These are phyloP conservation scores for Tricholoma sp. DNA, from an alignment of 768 basidiomycete species.

Conservation along the genomic window DNA sequence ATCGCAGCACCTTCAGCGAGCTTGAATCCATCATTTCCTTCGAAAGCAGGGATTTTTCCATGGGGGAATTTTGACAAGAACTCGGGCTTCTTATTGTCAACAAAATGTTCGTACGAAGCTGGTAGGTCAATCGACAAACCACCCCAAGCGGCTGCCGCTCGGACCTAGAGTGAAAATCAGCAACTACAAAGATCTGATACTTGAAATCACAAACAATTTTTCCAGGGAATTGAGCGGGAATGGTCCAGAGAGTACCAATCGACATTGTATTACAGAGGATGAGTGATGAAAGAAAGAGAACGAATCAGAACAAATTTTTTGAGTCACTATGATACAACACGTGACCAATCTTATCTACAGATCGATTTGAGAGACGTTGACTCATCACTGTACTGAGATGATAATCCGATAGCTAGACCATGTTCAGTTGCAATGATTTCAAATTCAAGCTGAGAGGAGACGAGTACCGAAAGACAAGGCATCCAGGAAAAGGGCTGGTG, in stretches of 20 bases:
- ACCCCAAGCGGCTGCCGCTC: constrained; percentile 53
- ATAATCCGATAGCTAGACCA: too few relatives aligned
- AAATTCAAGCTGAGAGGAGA: too few relatives aligned
- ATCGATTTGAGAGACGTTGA: not conserved
- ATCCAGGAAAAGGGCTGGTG: too few relatives aligned
- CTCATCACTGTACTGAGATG: too few relatives aligned
- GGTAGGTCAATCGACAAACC: constrained; percentile 54
- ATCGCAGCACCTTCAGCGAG: constrained; percentile 76
- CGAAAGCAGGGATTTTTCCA: constrained; percentile 80
- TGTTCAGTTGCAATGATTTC: too few relatives aligned
- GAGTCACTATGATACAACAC: not conserved
- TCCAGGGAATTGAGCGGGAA: not conserved
- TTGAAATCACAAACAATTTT: not conserved
- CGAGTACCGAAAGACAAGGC: too few relatives aligned
- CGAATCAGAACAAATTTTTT: not conserved
- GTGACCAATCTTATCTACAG: not conserved
- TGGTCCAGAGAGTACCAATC: not conserved
- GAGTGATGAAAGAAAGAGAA: not conserved
- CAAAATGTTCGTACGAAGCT: constrained; percentile 50
- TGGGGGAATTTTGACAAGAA: constrained; percentile 71
- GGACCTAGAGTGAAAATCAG: constrained; percentile 26
- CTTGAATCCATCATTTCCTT: constrained; percentile 67
- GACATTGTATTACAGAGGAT: not conserved
- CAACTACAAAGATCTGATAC: not conserved
- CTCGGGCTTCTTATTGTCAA: constrained; percentile 66